Conservation (phyloP, 2,329 filamentous ascomycete genomes). For the Pleurostoma richardsiae region DNA sequence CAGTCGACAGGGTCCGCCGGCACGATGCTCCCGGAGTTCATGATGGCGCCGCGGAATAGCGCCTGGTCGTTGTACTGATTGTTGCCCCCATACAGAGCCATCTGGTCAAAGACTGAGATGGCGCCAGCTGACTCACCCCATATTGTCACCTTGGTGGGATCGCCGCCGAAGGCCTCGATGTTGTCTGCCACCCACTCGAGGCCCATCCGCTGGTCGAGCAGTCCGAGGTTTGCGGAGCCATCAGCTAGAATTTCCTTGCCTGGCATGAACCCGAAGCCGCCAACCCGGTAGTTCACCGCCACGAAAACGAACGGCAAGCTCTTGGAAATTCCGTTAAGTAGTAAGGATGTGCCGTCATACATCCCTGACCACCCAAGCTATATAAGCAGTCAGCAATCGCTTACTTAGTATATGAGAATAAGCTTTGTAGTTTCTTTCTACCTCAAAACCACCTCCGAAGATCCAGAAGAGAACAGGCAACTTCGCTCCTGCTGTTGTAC, state of each 20-base stretch:
- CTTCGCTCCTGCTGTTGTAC: conserved; percentile 47
- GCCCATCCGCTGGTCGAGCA: conserved; percentile 67
- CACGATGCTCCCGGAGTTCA: conserved; percentile 65
- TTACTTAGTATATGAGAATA: background rate
- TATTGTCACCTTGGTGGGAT: conserved; percentile 72
- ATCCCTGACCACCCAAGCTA: conserved; percentile 40
- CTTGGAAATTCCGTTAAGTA: conserved; percentile 37
- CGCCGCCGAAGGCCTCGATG: conserved; percentile 72
- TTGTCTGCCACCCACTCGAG: conserved; percentile 76
- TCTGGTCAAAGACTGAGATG: conserved; percentile 73
- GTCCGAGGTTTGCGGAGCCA: conserved; percentile 64
- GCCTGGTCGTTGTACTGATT: conserved; percentile 69
- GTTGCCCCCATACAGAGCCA: conserved; percentile 68
- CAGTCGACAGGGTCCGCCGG: conserved; percentile 61
- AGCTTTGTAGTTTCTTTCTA: conserved; percentile 6
- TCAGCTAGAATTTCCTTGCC: conserved; percentile 64
- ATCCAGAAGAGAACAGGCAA: conserved; percentile 69
- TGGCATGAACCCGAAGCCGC: conserved; percentile 68
- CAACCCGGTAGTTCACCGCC: conserved; percentile 72
- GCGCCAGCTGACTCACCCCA: conserved; percentile 70
- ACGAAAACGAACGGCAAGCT: conserved; percentile 69
- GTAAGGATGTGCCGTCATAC: conserved; percentile 46
- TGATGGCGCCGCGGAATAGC: conserved; percentile 72
- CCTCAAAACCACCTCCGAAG: conserved; percentile 60
- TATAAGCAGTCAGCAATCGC: background rate